These are phyloP conservation scores for Funneliformis mosseae DNA, from an alignment of 192 early-diverging fungal species.

Conservation along the genomic window DNA sequence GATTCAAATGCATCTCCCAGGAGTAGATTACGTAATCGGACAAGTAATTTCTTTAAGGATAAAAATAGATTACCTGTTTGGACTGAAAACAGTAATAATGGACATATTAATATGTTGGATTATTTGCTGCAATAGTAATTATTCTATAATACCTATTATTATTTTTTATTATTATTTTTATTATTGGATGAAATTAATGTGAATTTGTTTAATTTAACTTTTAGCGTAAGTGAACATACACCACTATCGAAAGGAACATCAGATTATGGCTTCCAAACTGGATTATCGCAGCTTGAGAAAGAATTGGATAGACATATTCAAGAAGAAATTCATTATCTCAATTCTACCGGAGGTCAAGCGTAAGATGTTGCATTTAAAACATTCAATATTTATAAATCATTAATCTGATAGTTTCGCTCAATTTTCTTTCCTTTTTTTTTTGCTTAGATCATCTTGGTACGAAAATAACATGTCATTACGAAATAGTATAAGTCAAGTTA, in stretches of 20 bases:
- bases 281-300: constrained; percentile 37
- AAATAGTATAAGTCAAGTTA: constrained; percentile 39
- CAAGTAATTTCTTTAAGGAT: constrained; percentile 39
- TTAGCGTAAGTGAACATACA: neutral
- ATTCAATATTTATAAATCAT: neutral
- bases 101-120: constrained; percentile 56
- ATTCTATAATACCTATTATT: constrained; percentile 23
- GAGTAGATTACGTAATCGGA: constrained; percentile 36
- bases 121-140: constrained; percentile 55
- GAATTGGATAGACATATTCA: constrained; percentile 52
- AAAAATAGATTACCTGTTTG: constrained; percentile 43
- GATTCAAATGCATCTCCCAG: neutral
- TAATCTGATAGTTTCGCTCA: too few species aligned
- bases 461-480: constrained; percentile 42
- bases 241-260: neutral
- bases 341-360: constrained; percentile 44
- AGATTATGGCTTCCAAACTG: neutral
- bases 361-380: constrained; percentile 10
- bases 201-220: neutral
- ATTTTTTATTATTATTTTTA: neutral
- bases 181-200: neutral
- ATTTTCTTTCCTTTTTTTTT: neutral
- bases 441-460: constrained; percentile 38
- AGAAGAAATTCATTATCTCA: constrained; percentile 49
- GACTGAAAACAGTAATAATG: constrained; percentile 37